Evolutionary conservation across 306 rosid species (phyloP).

Genomic region (Lablab purpureus): DNA sequence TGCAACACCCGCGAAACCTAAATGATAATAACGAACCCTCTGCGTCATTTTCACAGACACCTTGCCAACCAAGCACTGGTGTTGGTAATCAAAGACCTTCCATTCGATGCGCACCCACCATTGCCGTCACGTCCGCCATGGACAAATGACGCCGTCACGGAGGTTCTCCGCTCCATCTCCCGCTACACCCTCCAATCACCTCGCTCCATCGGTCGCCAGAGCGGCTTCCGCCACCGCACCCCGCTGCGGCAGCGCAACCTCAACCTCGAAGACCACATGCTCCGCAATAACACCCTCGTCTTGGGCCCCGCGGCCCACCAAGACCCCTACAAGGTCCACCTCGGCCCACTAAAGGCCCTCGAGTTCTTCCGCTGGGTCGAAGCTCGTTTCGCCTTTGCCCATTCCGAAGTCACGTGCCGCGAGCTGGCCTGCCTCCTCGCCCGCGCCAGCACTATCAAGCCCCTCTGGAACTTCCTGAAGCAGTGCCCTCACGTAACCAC

Average conservation of each 20-base stretch:
- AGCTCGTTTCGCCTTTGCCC: conserved; percentile 59
- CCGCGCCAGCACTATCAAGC: conserved; percentile 51
- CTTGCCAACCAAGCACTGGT: conserved; percentile 66
- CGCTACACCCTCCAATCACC: conserved; percentile 73
- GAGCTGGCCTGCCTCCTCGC: conserved; percentile 85
- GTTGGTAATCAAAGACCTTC: conserved; percentile 65
- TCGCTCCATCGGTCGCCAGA: conserved; percentile 77
- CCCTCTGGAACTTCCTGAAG: conserved; percentile 75
- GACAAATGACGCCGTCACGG: conserved; percentile 61
- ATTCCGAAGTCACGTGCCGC: conserved; percentile 67
- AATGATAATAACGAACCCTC: conserved; percentile 50
- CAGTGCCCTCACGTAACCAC: conserved; percentile 45
- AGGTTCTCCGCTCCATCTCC: conserved; percentile 67
- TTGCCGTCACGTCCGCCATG: conserved; percentile 43
- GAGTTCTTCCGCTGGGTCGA: conserved; percentile 87
- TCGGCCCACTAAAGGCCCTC: conserved; percentile 66
- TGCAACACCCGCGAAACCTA: background rate
- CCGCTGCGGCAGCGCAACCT: conserved; percentile 72
- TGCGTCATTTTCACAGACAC: conserved; percentile 39
- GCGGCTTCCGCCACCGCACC: conserved; percentile 72
- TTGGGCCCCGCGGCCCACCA: conserved; percentile 81
- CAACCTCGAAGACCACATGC: conserved; percentile 52
- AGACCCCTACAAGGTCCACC: conserved; percentile 58
- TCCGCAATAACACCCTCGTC: conserved; percentile 53
- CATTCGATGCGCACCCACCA: conserved; percentile 58